Evolutionary conservation across 352 stramenopile genomes (phyloP).

Genomic region (Phytophthora pseudosyringae): DNA sequence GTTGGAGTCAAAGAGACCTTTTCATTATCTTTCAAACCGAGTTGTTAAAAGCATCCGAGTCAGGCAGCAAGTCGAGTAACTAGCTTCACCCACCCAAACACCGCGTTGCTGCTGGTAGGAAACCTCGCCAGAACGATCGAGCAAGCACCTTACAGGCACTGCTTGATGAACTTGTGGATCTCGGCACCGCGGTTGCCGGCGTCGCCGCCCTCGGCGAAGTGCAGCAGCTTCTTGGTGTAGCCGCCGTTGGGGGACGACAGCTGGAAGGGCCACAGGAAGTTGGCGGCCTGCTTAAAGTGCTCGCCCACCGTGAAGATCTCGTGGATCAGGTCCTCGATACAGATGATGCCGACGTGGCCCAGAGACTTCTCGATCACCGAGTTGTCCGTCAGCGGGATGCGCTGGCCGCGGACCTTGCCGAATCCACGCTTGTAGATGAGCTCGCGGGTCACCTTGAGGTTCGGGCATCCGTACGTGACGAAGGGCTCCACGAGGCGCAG

Average conservation of each 20-base stretch:
- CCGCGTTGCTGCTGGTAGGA: constrained; percentile 21
- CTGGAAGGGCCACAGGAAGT: constrained; percentile 99
- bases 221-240: constrained; percentile 95
- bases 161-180: constrained; percentile 96
- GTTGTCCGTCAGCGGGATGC: constrained; percentile 98
- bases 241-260: constrained; percentile 96
- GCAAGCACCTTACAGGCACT: constrained; percentile 88
- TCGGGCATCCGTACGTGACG: constrained; percentile 98
- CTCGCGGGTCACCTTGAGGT: constrained; percentile 97
- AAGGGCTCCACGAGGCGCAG: constrained; percentile 98
- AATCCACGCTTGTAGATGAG: constrained; percentile 99
- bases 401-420: constrained; percentile 98
- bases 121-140: constrained; percentile 16
- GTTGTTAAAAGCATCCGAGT: constrained; percentile 44
- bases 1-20: constrained; percentile 37
- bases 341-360: constrained; percentile 96
- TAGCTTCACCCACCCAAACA: constrained; percentile 14
- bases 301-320: constrained; percentile 99
- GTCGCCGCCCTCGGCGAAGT: constrained; percentile 95
- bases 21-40: constrained; percentile 67
- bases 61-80: neutral
- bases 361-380: constrained; percentile 96
- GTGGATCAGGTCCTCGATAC: constrained; percentile 99
- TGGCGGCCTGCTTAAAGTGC: constrained; percentile 99
- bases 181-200: constrained; percentile 91